Conservation (phyloP, 768 basidiomycete species). For the Lentinula detonsa region DNA sequence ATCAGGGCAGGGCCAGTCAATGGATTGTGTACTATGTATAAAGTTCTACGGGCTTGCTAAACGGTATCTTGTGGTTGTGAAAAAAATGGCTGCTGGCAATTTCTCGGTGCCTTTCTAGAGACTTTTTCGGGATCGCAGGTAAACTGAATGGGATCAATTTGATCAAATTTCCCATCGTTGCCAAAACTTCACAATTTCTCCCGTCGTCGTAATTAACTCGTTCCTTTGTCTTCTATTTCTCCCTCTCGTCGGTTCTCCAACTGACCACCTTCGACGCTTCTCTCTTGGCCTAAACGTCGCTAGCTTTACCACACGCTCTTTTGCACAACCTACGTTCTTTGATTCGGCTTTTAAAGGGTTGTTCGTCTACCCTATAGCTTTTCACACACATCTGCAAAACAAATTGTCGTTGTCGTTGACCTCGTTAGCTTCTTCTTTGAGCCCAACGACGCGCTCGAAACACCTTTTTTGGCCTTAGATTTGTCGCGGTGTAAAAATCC, state of each 20-base stretch:
- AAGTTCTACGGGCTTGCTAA: too few relatives aligned
- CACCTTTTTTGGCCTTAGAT: background rate
- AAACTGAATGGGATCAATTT: background rate
- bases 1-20: too few relatives aligned
- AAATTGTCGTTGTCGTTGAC: background rate
- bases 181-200: background rate
- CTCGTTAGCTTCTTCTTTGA: background rate
- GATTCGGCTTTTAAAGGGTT: background rate
- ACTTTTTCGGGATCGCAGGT: background rate
- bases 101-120: too few relatives aligned
- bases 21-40: too few relatives aligned
- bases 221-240: background rate
- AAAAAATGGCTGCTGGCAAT: too few relatives aligned
- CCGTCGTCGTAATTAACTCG: background rate
- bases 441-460: background rate
- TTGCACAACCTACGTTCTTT: slow-evolving; percentile 6
- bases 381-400: background rate
- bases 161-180: background rate
- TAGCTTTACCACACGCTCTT: background rate
- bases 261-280: background rate
- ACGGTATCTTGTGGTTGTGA: too few relatives aligned
- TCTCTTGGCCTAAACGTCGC: background rate
- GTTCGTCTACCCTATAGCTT: background rate
- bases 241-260: background rate
- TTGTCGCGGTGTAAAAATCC: background rate